A percentile compares a stretch with the other conserved stretches of the same genome.
phyloP scores from a whole-genome alignment of 345 rosid genomes.

The Salix viminalis region DNA sequence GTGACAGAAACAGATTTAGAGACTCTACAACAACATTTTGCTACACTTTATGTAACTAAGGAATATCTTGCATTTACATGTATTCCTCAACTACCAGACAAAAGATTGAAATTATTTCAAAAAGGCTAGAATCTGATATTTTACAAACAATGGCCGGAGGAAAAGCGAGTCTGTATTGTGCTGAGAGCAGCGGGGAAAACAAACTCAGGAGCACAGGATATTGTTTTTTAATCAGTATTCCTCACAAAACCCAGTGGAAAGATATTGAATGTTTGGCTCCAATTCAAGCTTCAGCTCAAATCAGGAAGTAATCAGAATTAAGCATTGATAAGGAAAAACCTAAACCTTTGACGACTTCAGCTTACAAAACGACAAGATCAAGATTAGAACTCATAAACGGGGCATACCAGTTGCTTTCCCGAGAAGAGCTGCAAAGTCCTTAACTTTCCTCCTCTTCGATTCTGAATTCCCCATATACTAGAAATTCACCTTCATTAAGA shows the following conservation, averaged over 20 bases:
- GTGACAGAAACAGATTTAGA: not conserved
- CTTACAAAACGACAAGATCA: not conserved
- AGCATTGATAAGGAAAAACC: not conserved
- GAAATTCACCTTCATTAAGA: constrained; percentile 33
- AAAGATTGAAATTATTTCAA: not conserved
- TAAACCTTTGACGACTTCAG: not conserved
- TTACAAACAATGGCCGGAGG: not conserved
- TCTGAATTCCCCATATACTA: constrained; percentile 36
- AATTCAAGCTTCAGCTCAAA: not conserved
- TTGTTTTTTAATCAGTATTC: not conserved
- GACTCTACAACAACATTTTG: not conserved
- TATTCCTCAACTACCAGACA: not conserved
- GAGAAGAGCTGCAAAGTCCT: constrained; percentile 49
- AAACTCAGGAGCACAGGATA: not conserved
- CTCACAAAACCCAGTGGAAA: not conserved
- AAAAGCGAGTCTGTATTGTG: not conserved
- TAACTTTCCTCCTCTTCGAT: constrained; percentile 22
- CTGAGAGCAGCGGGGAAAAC: not conserved
- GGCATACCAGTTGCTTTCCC: constrained; percentile 70
- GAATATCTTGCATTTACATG: not conserved
- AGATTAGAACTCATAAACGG: not conserved
- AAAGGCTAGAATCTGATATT: not conserved
- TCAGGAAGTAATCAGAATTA: not conserved
- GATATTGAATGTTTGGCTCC: not conserved
- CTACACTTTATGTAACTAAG: not conserved